Base-by-base conservation (phyloP, 805 yeast genomes). In the Ogataea siamensis region DNA sequence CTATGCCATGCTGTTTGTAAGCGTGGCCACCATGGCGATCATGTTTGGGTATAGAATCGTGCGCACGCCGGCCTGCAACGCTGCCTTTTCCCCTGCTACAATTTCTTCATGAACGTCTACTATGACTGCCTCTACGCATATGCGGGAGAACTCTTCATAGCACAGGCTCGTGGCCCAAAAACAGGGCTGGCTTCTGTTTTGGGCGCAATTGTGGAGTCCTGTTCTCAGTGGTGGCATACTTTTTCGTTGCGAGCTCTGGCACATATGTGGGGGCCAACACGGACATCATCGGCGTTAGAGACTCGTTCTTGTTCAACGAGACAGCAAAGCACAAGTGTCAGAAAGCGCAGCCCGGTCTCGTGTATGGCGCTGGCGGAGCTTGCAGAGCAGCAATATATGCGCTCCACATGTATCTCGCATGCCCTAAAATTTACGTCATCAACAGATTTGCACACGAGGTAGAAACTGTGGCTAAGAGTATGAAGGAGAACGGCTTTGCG, bases 11-110 rank as follows among this genome's bases (percentile, higher is more conserved):
- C 56, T 60, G 3, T 55, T 62, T 20, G 76, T 80, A 9, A 67
- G 75, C 7, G 11, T 76, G 3, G 49, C 71, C 23, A 67, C 81
- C 0, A 78, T 78, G 55, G 69, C 72, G 1, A 64, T 77, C 31
- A 51, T 78, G 41, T 75, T 76, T 51, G 75, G 74, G 27, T 76
- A 78, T 40, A 77, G 82, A 10, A 73, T 77, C 4, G 78, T 79
- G 7, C 67, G 67, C 51, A 64, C 76, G 2, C 60, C 70, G 30
- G 63, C 71, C 7, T 73, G 67, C 66, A 73, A 73, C 50, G 72
- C 77, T 34, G 70, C 63, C 5, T 55, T 26, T 26, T 26, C 28
- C 9, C 7, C 28, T 26, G 78, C 22, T 72, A 69, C 40, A 49
- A 26, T 26, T 26, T 66, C 42, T 58, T 58, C 45, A 50, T 65